Base-by-base conservation (phyloP, 2,329 filamentous ascomycete genomes). In the Phialophora expanda region DNA sequence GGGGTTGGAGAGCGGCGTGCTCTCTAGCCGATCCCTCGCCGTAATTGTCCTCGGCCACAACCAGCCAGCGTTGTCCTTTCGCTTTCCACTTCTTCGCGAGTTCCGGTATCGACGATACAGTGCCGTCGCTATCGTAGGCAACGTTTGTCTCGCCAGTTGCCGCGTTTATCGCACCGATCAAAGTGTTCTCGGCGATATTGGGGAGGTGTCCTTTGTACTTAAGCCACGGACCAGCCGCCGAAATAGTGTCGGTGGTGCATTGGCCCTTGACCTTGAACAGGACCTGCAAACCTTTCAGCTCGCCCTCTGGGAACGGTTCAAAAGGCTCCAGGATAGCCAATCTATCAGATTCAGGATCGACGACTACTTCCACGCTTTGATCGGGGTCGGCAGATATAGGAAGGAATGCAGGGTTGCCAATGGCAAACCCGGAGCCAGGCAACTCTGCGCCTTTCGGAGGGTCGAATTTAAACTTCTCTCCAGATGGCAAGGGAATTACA, bases 201-300 rank as follows among this genome's bases (percentile, higher is more conserved):
- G 95, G 92, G 69, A 99, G 87, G 80, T 99, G 95, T 69, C 95
- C 95, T 85, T 98, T 98, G 87, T 98, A 99, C 81, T 98, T 98
- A 72, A 99, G 87, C 94, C 94, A 98, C 17, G 94, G 94, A 5
- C 94, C 94, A 0, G 94, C 94, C 38, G 94, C 94, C 44, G 93
- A 98, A 80, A 99, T 99, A 73, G 95, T 98, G 80, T 99, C 95
- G 51, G 95, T 99, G 64, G 95, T 99, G 85, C 95, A 99, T 82
- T 99, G 97, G 70, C 95, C 95, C 70, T 93, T 90, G 70, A 98
- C 90, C 82, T 98, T 98, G 84, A 96, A 94, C 17, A 99, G 89
- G 20, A 99, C 93, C 59, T 89, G 89, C 56, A 99, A 87, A 30
- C 87, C 88, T 50, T 85, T 82, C 32, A 98, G 86, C 61, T 99